Evolutionary conservation across 2,329 filamentous ascomycete species (phyloP).

Genomic region (Fulvia fulva): DNA sequence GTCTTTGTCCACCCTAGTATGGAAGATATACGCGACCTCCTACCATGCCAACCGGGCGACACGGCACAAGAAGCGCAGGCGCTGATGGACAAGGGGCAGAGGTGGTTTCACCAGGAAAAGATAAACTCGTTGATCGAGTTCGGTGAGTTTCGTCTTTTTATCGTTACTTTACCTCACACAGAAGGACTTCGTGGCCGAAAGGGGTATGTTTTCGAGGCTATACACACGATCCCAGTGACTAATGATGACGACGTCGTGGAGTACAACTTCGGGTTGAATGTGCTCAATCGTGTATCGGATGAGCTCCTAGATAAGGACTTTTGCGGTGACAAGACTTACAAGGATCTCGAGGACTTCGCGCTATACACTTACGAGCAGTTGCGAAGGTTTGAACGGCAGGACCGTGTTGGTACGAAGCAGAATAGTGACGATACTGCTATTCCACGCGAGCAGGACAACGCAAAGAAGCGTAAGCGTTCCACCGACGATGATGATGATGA

Average conservation of each 20-base stretch:
- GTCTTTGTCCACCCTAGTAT: background rate
- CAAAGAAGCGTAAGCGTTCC: conserved; percentile 1
- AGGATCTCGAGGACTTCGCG: conserved; percentile 2
- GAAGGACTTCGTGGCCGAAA: conserved; percentile 2
- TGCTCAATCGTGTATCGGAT: conserved; percentile 2
- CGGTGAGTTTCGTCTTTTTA: conserved; percentile 5
- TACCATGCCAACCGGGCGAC: background rate
- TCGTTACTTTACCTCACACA: conserved; percentile 1
- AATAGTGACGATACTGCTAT: background rate
- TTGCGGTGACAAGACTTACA: conserved; percentile 3
- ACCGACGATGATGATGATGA: background rate
- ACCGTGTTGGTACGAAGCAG: background rate
- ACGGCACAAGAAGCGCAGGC: background rate
- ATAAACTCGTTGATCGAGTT: background rate
- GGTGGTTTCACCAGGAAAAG: conserved; percentile 7
- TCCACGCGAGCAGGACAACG: background rate
- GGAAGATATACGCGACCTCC: background rate
- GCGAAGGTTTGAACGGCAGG: background rate
- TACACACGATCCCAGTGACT: conserved; percentile 2
- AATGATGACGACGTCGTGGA: background rate
- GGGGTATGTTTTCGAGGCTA: conserved; percentile 7
- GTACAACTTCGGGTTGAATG: background rate
- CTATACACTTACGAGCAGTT: conserved; percentile 3
- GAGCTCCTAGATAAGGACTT: background rate
- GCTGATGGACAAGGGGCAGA: background rate